Evolutionary conservation across 441 rosid genomes (phyloP).

Genomic region (Brassica hybrid): DNA sequence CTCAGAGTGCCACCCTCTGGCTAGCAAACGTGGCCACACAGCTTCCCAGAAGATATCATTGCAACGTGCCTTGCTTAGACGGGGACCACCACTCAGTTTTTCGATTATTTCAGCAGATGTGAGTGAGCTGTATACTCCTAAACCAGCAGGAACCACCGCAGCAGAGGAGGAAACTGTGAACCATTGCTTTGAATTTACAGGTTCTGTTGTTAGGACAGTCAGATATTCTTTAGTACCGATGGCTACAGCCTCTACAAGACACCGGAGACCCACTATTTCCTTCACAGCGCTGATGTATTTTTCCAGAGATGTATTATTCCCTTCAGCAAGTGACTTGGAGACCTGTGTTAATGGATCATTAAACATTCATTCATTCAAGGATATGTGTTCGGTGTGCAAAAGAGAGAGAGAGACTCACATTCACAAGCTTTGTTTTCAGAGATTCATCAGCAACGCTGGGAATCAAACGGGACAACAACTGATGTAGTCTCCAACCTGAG

Average conservation of each 20-base stretch:
- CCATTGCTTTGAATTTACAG: conserved; percentile 45
- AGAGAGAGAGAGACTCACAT: conserved; percentile 29
- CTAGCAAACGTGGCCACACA: no score
- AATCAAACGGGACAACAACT: conserved; percentile 62
- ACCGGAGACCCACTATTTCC: conserved; percentile 50
- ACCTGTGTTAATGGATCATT: conserved; percentile 45
- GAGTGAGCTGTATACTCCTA: conserved; percentile 57
- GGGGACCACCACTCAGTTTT: conserved; percentile 57
- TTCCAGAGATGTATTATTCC: conserved; percentile 51
- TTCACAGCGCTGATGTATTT: conserved; percentile 51
- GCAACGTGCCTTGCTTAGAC: no score
- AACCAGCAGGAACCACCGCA: not conserved
- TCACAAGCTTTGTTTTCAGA: conserved; percentile 48
- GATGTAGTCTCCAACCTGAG: conserved; percentile 68
- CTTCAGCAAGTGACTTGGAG: conserved; percentile 59
- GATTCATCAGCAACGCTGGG: conserved; percentile 45
- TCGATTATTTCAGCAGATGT: conserved; percentile 57
- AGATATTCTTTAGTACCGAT: conserved; percentile 73
- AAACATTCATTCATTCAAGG: no score
- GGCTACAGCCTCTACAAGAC: conserved; percentile 65
- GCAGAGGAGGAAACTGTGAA: conserved; percentile 44
- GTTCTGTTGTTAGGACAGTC: conserved; percentile 55
- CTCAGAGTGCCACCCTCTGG: conserved; percentile 78
- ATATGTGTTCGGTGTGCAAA: no score
- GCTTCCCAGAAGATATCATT: no score